Evolutionary conservation across 768 basidiomycete species (phyloP).

Genomic region (Pleurotus djamor): DNA sequence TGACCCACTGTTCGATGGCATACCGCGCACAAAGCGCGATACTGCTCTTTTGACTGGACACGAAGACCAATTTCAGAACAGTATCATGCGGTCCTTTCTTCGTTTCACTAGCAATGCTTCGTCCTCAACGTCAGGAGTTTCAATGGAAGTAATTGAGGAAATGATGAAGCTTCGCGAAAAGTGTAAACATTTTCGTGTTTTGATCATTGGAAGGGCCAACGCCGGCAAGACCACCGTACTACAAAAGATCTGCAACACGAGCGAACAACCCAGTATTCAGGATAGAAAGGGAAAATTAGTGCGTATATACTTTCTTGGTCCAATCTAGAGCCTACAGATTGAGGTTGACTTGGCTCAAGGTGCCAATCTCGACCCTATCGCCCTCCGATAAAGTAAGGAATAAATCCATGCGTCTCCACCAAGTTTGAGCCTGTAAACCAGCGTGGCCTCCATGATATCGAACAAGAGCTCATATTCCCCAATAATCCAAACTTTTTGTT

Average conservation of each 20-base stretch:
- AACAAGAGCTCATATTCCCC: constrained; percentile 6
- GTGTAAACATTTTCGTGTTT: constrained; percentile 26
- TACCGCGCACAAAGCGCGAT: background rate
- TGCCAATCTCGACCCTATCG: background rate
- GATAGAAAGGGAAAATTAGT: constrained; percentile 18
- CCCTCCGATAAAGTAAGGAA: background rate
- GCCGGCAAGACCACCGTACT: constrained; percentile 39
- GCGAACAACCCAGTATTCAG: constrained; percentile 25
- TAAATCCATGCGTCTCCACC: background rate
- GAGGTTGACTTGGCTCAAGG: background rate
- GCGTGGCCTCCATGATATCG: constrained; percentile 9
- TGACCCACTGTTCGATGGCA: background rate
- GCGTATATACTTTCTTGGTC: background rate
- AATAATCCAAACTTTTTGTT: constrained; percentile 15
- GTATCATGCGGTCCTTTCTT: background rate
- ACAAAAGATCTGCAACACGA: constrained; percentile 31
- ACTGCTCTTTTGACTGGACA: background rate
- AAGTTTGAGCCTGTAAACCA: background rate
- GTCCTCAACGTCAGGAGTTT: background rate
- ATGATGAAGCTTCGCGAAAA: constrained; percentile 7
- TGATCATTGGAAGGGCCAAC: constrained; percentile 37
- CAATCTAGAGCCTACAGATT: background rate
- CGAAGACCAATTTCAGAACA: background rate
- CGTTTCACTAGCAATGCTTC: background rate
- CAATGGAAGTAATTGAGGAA: background rate